phyloP scores from a whole-genome alignment of 352 stramenopile species.

The Pythium guiyangense region DNA sequence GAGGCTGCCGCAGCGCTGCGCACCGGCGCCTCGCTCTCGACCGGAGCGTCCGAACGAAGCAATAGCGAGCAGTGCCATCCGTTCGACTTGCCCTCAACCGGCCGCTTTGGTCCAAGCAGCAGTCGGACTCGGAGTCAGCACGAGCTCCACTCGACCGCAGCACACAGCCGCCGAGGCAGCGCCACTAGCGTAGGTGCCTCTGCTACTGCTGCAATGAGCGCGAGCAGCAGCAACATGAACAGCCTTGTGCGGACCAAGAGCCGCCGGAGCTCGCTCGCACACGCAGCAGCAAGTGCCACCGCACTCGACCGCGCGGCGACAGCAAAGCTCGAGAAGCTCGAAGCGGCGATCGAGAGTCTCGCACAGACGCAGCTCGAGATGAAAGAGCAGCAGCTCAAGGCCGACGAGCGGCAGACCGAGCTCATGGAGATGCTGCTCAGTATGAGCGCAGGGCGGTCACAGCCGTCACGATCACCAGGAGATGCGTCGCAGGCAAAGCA shows the following conservation, averaged over 20 bases:
- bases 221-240: neutral
- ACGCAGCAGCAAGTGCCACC: neutral
- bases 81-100: neutral
- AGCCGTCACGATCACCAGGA: constrained; percentile 7
- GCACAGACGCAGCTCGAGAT: constrained; percentile 35
- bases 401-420: constrained; percentile 28
- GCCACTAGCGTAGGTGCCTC: neutral
- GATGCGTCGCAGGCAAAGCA: neutral
- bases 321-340: constrained; percentile 46
- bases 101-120: neutral
- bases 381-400: constrained; percentile 31
- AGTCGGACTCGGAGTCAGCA: neutral
- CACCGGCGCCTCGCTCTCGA: neutral
- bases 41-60: neutral
- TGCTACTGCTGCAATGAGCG: neutral
- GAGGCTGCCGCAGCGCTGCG: constrained; percentile 8
- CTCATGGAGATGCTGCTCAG: constrained; percentile 31
- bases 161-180: neutral
- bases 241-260: neutral
- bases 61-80: neutral
- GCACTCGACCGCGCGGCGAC: constrained; percentile 14
- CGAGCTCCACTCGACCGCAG: neutral
- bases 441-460: neutral
- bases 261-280: neutral
- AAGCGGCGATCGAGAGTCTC: constrained; percentile 35